phyloP scores from a whole-genome alignment of 1,139 yeast genomes.

The Meyerozyma carpophila region DNA sequence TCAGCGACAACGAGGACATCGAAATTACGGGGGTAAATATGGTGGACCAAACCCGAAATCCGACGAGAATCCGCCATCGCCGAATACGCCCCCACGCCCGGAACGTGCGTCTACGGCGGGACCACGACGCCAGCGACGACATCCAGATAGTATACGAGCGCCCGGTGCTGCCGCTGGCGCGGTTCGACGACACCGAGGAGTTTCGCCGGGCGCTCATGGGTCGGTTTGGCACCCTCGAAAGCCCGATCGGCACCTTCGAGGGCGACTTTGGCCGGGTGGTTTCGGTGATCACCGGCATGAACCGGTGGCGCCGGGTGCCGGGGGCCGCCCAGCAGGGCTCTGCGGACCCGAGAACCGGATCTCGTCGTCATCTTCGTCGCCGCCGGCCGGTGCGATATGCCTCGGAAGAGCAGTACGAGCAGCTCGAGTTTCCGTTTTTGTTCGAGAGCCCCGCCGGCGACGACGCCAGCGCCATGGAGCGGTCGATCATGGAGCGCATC shows the following conservation, averaged over 20 bases:
- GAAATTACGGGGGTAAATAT: conserved; percentile 15
- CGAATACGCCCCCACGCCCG: conserved; percentile 3
- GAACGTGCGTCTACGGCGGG: conserved; percentile 8
- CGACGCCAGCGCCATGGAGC: conserved; percentile 16
- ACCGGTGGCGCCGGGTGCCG: background rate
- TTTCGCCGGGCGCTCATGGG: conserved; percentile 1
- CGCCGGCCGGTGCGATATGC: background rate
- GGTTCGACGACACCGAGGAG: background rate
- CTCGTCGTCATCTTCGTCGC: background rate
- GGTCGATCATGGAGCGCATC: conserved; percentile 34
- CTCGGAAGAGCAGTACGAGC: background rate
- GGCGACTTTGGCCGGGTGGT: conserved; percentile 1
- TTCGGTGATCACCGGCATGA: background rate
- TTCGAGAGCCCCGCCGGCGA: background rate
- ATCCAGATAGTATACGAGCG: conserved; percentile 22
- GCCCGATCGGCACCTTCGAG: background rate
- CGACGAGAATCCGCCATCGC: background rate
- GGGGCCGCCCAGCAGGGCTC: background rate
- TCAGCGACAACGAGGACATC: conserved; percentile 12
- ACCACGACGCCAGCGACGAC: conserved; percentile 15
- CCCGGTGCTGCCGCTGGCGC: conserved; percentile 8
- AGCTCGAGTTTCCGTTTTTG: background rate
- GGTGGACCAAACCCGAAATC: background rate
- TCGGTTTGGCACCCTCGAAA: background rate
- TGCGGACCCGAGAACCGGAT: too few species aligned